Base-by-base conservation (phyloP, 2,329 filamentous ascomycete species). In the Neocucurbitaria cava region DNA sequence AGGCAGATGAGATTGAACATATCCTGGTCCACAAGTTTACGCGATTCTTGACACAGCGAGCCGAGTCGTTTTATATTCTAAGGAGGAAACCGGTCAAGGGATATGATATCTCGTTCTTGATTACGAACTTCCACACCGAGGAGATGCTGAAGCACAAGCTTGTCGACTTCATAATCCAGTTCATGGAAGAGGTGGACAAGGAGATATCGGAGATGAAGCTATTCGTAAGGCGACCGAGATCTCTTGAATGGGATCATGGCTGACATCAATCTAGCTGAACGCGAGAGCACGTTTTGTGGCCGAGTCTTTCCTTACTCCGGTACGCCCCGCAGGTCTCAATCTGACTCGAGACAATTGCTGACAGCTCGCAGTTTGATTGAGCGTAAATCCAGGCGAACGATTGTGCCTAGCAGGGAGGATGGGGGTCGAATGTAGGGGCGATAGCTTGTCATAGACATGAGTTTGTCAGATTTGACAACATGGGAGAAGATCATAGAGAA, bases 131-230 rank as follows among this genome's bases (percentile, higher is more conserved):
- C 82, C 95, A 99, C 72, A 98, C 95, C 4, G 95, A 98, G 78
- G 91, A 96, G 76, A 96, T 99, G 92, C 78, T 98, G 75, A 98
- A 98, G 83, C 94, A 99, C 77, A 98, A 99, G 82, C 84, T 99
- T 66, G 96, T 99, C 30, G 95, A 99, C 77, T 99, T 99, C 72
- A 96, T 99, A 66, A 97, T 99, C 64, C 89, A 98, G 73, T 99
- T 99, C 73, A 98, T 99, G 94, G 94, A 99, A 78, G 95, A 99
- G 77, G 96, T 99, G 4, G 96, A 99, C 78, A 99, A 99, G 83
- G 95, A 99, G 78, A 99, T 99, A 56, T 98, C 95, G 3, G 96
- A 99, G 81, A 98, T 99, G 95, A 99, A 99, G 85, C 89, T 99
- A 70, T 99, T 99, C 78, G 94, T 97, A 85, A 66, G 91, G 82